Evolutionary conservation across 768 basidiomycete genomes (phyloP).

Genomic region (Sarcodon sp.): DNA sequence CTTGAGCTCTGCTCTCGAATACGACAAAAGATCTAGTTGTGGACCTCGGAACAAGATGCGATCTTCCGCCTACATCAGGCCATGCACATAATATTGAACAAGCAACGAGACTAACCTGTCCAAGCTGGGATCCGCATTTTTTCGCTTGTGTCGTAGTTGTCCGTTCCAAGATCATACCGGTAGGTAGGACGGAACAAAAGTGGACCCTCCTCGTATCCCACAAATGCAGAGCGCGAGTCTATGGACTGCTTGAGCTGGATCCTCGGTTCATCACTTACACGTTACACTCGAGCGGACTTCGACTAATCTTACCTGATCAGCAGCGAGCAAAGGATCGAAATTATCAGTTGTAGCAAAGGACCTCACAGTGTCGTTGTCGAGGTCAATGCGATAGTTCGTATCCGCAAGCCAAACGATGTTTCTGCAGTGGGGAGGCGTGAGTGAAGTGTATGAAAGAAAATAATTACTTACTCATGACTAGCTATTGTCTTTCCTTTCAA

Average conservation of each 20-base stretch:
- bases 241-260: slow-evolving; percentile 62
- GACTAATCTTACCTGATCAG: slow-evolving; percentile 60
- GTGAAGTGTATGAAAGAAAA: slow-evolving; percentile 1
- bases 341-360: slow-evolving; percentile 49
- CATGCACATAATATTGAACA: slow-evolving; percentile 3
- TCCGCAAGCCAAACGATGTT: slow-evolving; percentile 92
- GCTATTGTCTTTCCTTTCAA: slow-evolving; percentile 78
- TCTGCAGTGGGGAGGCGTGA: slow-evolving; percentile 26
- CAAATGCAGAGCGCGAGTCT: slow-evolving; percentile 60
- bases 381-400: slow-evolving; percentile 87
- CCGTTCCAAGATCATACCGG: slow-evolving; percentile 74
- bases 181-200: slow-evolving; percentile 92
- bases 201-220: slow-evolving; percentile 80
- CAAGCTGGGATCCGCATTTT: slow-evolving; percentile 95
- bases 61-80: slow-evolving; percentile 32
- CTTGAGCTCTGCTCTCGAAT: slow-evolving; percentile 73
- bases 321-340: slow-evolving; percentile 60
- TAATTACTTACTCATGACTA: slow-evolving; percentile 71
- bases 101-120: slow-evolving; percentile 54
- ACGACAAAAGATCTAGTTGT: slow-evolving; percentile 59
- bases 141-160: slow-evolving; percentile 89
- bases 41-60: slow-evolving; percentile 80
- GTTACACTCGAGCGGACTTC: neutral
- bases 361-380: slow-evolving; percentile 74
- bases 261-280: neutral